phyloP scores from a whole-genome alignment of 805 yeast species.

The Suhomyces emberorum region DNA sequence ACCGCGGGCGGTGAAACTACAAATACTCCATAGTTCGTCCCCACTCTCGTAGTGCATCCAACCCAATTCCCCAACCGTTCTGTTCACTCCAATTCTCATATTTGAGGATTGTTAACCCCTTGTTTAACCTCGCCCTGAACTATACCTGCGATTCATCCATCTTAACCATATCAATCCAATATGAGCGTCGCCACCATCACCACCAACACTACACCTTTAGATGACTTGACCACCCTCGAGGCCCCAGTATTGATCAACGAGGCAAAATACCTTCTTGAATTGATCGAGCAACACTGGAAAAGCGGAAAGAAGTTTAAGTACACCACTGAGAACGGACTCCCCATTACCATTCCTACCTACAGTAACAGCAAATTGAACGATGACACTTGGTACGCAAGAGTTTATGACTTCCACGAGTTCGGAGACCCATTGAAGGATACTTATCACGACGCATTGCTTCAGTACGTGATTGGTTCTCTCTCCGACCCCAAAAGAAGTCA shows the following conservation, averaged over 20 bases:
- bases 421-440: conserved; percentile 10
- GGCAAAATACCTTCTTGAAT: conserved; percentile 11
- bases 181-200: conserved; percentile 12
- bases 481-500: conserved; percentile 22
- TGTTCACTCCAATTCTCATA: no score
- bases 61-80: no score
- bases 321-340: conserved; percentile 7
- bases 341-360: conserved; percentile 12
- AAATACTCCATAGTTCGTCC: no score
- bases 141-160: no score
- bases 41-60: no score
- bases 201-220: conserved; percentile 10
- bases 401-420: conserved; percentile 12
- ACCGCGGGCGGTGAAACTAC: no score
- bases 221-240: conserved; percentile 11
- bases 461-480: conserved; percentile 11
- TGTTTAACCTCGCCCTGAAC: no score
- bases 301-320: conserved; percentile 9
- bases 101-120: no score
- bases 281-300: conserved; percentile 12
- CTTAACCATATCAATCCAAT: no score
- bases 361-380: conserved; percentile 11
- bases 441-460: conserved; percentile 9
- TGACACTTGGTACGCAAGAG: conserved; percentile 13
- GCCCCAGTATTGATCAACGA: conserved; percentile 9